A percentile compares a stretch with the other conserved stretches of the same genome.
phyloP scores from a whole-genome alignment of 441 rosid species.

The Pelargonium fulgidum region DNA sequence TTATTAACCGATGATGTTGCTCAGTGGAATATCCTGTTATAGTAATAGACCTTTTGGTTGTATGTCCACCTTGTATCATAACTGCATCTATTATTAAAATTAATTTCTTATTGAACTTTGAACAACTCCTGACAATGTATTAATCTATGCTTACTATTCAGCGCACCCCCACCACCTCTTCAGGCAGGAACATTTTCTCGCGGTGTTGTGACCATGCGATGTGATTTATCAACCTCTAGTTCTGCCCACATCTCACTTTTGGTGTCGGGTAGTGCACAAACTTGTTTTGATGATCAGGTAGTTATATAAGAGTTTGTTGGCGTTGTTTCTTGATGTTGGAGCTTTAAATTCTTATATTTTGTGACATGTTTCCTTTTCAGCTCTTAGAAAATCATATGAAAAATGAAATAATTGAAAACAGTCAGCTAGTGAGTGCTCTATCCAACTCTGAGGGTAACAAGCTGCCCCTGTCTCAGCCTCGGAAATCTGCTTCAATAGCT shows the following conservation, averaged over 20 bases:
- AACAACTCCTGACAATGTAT: background rate
- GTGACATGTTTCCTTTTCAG: background rate
- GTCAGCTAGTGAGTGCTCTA: background rate
- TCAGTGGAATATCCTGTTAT: background rate
- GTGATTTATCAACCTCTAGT: slow-evolving; percentile 6
- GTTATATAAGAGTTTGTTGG: background rate
- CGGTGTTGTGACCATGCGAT: slow-evolving; percentile 7
- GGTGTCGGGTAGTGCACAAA: slow-evolving; percentile 8
- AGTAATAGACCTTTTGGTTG: background rate
- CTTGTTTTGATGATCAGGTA: slow-evolving; percentile 8
- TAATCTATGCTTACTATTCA: background rate
- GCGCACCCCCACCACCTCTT: slow-evolving; percentile 6
- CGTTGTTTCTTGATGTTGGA: background rate
- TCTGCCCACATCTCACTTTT: background rate
- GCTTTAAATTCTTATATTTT: background rate
- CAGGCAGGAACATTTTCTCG: slow-evolving; percentile 9
- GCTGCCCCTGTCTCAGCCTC: slow-evolving; percentile 6
- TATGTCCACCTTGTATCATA: background rate
- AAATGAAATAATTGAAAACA: slow-evolving; percentile 1
- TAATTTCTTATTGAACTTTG: background rate
- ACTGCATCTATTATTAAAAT: background rate
- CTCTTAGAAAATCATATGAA: slow-evolving; percentile 7
- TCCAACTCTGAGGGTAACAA: background rate
- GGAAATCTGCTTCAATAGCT: background rate
- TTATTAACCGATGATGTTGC: background rate